Evolutionary conservation across 257 asterid species (phyloP), one percentile per base, ranked within the genome.

Genomic region (Plantago major): DNA sequence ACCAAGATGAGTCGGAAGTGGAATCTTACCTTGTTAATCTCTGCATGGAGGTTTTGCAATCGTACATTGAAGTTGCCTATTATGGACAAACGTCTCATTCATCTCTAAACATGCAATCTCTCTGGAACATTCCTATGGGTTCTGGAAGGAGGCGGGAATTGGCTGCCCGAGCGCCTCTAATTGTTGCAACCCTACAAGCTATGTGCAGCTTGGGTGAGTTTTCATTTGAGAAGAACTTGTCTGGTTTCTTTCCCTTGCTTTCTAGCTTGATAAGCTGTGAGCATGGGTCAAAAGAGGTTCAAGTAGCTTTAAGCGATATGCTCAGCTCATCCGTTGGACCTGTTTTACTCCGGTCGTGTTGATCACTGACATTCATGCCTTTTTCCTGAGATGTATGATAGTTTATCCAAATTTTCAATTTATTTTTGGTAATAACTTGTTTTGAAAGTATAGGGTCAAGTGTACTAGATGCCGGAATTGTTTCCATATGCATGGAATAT

Each of bases 251-350:
- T 65, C 99, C 99, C 48, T 64, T 89, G 78, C 72, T 93, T 48
- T 82, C 96, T 8, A 79, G 83, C 73, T 82, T 93, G 78, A 83
- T 89, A 71, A 82, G 95, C 43, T 93, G 97, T 22, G 99, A 93
- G 74, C 99, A 93, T 37, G 99, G 99, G 22, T 93, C 99, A 9
- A 83, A 68, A 48, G 99, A 93, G 81, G 88, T 93, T 61, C 99
- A 89, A 74, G 54, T 76, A 30, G 97, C 96, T 57, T 80, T 93
- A 6, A 87, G 96, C 18, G 95, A 89, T 40, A 83, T 93, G 85
- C 94, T 93, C 33, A 74, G 81, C 66, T 79, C 95, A 3, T 79
- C 94, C 2, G 95, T 93, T 48, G 97, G 96, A 10, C 97, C 97
- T 0, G 82, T 93, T 69, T 76, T 93, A 76, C 87, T 93, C 12